Percentiles rank a stretch among this genome's conserved stretches.
Conservation (phyloP, 2,329 filamentous ascomycete genomes). For the Sclerotiophoma versabilis region DNA sequence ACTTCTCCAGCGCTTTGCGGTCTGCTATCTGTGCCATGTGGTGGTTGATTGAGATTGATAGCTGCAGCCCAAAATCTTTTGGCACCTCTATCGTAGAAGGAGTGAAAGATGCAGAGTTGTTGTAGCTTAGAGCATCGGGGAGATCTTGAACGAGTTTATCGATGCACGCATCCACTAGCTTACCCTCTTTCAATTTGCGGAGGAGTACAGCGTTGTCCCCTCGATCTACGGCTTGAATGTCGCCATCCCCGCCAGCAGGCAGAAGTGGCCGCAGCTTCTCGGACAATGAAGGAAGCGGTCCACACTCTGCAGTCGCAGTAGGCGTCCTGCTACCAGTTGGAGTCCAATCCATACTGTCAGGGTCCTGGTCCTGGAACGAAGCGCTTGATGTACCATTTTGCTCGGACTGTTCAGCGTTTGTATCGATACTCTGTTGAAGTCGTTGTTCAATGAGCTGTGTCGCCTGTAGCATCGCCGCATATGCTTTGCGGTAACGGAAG, state of each 20-base stretch:
- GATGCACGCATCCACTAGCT: constrained; percentile 47
- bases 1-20: constrained; percentile 47
- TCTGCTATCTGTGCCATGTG: constrained; percentile 49
- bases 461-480: constrained; percentile 47
- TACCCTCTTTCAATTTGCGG: constrained; percentile 46
- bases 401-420: constrained; percentile 11
- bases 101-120: constrained; percentile 44
- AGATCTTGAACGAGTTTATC: constrained; percentile 47
- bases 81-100: constrained; percentile 50
- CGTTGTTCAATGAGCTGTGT: constrained; percentile 44
- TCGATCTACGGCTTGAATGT: constrained; percentile 28
- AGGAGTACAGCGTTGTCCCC: constrained; percentile 40
- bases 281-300: constrained; percentile 38
- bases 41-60: constrained; percentile 50
- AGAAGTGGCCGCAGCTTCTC: constrained; percentile 43
- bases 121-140: constrained; percentile 45
- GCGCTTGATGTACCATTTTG: constrained; percentile 17
- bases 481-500: constrained; percentile 47
- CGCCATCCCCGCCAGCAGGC: constrained; percentile 35
- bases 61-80: constrained; percentile 47
- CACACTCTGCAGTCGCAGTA: constrained; percentile 40
- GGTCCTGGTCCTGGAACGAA: constrained; percentile 38
- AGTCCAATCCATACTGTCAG: constrained; percentile 50
- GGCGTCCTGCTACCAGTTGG: constrained; percentile 39
- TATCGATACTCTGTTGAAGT: constrained; percentile 29